Evolutionary conservation across 345 rosid genomes (phyloP).

Genomic region (Lagerstroemia speciosa): DNA sequence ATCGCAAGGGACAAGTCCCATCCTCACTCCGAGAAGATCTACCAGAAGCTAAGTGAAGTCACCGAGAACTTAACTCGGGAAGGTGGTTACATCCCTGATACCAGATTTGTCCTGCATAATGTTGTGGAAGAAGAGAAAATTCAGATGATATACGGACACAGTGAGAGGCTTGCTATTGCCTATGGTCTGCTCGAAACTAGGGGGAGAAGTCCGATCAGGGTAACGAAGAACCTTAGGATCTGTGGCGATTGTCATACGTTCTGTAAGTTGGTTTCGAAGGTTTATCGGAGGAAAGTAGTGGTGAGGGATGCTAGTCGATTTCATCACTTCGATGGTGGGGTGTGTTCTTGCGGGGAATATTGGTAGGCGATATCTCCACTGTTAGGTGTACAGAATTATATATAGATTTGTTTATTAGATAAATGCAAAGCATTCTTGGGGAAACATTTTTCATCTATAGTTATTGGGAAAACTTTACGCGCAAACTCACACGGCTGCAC

Average conservation of each 20-base stretch:
- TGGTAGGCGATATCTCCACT: slow-evolving; percentile 30
- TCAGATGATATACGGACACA: slow-evolving; percentile 59
- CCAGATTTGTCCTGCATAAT: slow-evolving; percentile 55
- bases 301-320: slow-evolving; percentile 83
- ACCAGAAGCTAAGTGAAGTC: slow-evolving; percentile 40
- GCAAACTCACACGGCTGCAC: too few relatives aligned
- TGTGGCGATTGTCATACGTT: slow-evolving; percentile 81
- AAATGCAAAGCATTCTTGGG: too few relatives aligned
- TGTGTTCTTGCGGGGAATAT: slow-evolving; percentile 77
- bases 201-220: slow-evolving; percentile 36
- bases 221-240: slow-evolving; percentile 67
- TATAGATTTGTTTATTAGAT: too few relatives aligned
- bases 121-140: slow-evolving; percentile 59
- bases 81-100: slow-evolving; percentile 63
- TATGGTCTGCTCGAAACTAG: slow-evolving; percentile 48
- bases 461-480: too few relatives aligned
- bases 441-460: too few relatives aligned
- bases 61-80: slow-evolving; percentile 42
- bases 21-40: slow-evolving; percentile 47
- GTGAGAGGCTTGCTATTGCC: slow-evolving; percentile 79
- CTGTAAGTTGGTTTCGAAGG: slow-evolving; percentile 64
- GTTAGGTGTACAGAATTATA: too few relatives aligned
- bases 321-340: slow-evolving; percentile 73
- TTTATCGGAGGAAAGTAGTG: slow-evolving; percentile 39
- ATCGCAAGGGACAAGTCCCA: slow-evolving; percentile 77